A percentile compares a stretch with the other conserved stretches of the same genome.
These are phyloP conservation scores for Eucalyptus dawsonii DNA, from an alignment of 345 rosid genomes.

Conservation along the genomic window DNA sequence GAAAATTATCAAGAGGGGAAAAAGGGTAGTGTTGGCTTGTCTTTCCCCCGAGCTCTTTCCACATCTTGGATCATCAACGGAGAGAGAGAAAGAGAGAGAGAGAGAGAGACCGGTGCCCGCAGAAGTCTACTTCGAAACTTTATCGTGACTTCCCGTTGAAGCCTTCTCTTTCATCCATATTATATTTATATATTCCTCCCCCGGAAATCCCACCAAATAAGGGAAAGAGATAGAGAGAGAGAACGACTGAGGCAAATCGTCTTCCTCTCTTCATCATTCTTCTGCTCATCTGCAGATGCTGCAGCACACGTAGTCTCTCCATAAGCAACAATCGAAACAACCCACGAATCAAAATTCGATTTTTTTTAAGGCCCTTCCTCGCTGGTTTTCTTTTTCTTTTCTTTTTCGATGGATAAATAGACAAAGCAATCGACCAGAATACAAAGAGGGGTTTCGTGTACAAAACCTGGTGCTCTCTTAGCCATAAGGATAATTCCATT, in stretches of 20 bases:
- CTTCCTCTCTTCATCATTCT: background rate
- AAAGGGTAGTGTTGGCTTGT: background rate
- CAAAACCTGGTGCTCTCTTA: background rate
- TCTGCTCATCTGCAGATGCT: background rate
- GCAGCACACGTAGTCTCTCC: background rate
- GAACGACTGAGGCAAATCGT: background rate
- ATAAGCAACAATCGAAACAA: background rate
- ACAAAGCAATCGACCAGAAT: background rate
- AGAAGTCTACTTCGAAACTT: background rate
- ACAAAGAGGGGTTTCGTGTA: background rate
- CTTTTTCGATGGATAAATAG: background rate
- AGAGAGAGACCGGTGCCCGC: background rate
- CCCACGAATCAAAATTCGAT: background rate
- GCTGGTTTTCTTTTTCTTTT: background rate
- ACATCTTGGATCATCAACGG: background rate
- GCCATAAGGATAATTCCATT: background rate
- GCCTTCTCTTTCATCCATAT: background rate
- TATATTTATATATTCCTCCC: background rate
- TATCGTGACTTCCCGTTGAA: background rate
- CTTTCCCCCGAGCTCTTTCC: background rate
- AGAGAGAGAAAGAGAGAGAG: background rate
- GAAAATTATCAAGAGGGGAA: background rate
- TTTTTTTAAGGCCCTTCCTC: background rate
- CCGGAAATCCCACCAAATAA: background rate
- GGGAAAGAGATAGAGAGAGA: background rate